Conservation (phyloP, 371 early-diverging fungal species). For the Mucor plumbeus region DNA sequence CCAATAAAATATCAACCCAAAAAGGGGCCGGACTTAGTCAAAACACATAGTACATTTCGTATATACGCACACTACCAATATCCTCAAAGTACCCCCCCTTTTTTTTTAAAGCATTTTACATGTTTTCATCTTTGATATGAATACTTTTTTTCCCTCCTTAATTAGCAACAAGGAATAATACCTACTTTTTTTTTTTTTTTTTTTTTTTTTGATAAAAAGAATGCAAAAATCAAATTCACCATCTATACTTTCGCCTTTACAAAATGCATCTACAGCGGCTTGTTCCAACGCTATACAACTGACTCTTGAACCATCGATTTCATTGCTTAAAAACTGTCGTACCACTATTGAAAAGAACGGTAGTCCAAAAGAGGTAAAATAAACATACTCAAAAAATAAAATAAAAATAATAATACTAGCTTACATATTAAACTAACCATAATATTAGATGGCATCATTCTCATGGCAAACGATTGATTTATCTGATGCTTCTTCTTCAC, state of each 20-base stretch:
- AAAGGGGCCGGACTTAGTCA: too few relatives aligned
- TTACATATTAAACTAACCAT: background rate
- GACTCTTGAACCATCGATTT: conserved; percentile 9
- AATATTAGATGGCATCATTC: background rate
- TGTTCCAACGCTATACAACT: conserved; percentile 14
- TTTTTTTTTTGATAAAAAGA: background rate
- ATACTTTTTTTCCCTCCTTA: background rate
- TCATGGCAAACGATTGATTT: background rate
- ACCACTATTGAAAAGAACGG: background rate
- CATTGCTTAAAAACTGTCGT: background rate
- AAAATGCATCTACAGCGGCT: background rate
- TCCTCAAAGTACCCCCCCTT: background rate
- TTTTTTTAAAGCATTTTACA: background rate
- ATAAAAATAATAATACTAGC: background rate
- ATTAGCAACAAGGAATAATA: background rate
- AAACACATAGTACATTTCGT: too few relatives aligned
- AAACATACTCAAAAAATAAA: background rate
- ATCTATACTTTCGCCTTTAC: conserved; percentile 14
- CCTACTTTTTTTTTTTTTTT: too few relatives aligned
- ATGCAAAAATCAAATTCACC: background rate
- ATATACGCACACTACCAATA: background rate
- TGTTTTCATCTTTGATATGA: background rate
- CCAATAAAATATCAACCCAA: too few relatives aligned
- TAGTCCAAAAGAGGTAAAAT: background rate
- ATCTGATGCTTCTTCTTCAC: background rate